These are phyloP conservation scores for Daldinia loculata DNA, from an alignment of 495 filamentous ascomycete genomes.

Conservation along the genomic window DNA sequence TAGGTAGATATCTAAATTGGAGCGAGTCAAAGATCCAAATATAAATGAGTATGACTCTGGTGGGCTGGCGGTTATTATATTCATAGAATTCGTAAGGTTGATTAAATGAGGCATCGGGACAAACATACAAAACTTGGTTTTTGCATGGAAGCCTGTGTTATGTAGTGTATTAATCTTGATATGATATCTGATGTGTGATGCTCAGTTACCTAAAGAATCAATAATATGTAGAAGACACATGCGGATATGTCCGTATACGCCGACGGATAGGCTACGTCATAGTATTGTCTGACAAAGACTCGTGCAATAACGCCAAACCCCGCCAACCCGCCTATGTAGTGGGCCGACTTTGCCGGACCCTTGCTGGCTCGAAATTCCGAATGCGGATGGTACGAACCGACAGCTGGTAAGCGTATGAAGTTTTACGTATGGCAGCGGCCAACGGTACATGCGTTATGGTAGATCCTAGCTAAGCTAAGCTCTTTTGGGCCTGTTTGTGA, in stretches of 20 bases:
- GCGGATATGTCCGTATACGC: neutral
- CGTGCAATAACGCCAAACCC: conserved; percentile 13
- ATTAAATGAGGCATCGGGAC: neutral
- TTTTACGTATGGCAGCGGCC: conserved; percentile 5
- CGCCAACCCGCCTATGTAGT: conserved; percentile 13
- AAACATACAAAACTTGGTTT: neutral
- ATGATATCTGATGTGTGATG: conserved; percentile 8
- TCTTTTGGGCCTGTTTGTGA: conserved; percentile 16
- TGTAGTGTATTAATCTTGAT: conserved; percentile 3
- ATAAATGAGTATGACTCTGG: too few relatives aligned
- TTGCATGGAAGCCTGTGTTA: neutral
- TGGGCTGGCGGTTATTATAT: too few relatives aligned
- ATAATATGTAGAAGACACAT: neutral
- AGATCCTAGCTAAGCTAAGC: conserved; percentile 29
- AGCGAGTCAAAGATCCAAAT: too few relatives aligned
- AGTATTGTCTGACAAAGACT: conserved; percentile 18
- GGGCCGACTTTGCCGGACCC: conserved; percentile 3
- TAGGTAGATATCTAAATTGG: neutral
- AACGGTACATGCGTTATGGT: conserved; percentile 1
- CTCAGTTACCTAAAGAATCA: neutral
- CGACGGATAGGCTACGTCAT: conserved; percentile 1
- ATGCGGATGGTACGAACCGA: conserved; percentile 29
- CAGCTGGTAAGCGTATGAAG: conserved; percentile 5
- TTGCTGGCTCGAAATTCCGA: conserved; percentile 19
- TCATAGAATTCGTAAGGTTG: neutral